Percentiles rank a stretch among this genome's conserved stretches.
phyloP scores from a whole-genome alignment of 768 basidiomycete genomes.

The Podaxis sp. region DNA sequence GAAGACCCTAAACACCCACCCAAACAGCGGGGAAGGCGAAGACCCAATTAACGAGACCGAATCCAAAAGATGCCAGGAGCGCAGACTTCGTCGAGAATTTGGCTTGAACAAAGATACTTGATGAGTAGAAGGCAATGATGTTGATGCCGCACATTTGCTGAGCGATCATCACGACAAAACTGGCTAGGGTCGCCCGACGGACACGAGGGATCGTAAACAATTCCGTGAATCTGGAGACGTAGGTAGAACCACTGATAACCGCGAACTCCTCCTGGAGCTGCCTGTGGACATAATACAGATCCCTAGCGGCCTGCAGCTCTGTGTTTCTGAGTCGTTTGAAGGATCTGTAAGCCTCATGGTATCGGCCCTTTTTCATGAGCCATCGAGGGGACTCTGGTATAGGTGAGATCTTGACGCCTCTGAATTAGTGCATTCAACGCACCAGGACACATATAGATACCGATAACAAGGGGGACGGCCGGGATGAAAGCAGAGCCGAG shows the following conservation, averaged over 20 bases:
- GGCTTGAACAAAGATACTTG: slow-evolving; percentile 62
- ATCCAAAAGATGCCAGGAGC: slow-evolving; percentile 61
- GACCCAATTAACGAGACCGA: slow-evolving; percentile 58
- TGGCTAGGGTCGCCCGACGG: slow-evolving; percentile 43
- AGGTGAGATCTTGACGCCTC: slow-evolving; percentile 17
- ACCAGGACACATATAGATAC: slow-evolving; percentile 54
- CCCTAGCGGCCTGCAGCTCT: slow-evolving; percentile 72
- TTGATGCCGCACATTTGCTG: slow-evolving; percentile 84
- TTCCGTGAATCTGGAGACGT: slow-evolving; percentile 50
- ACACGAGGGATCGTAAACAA: slow-evolving; percentile 72
- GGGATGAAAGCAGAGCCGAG: slow-evolving; percentile 69
- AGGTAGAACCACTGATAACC: slow-evolving; percentile 48
- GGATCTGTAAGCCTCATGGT: slow-evolving; percentile 60
- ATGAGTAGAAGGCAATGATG: slow-evolving; percentile 74
- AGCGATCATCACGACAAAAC: slow-evolving; percentile 57
- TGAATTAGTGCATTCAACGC: not conserved
- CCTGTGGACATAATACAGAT: slow-evolving; percentile 70
- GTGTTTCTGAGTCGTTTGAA: slow-evolving; percentile 65
- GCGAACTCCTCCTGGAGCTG: slow-evolving; percentile 61
- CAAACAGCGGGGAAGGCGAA: slow-evolving; percentile 64
- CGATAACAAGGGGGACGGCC: slow-evolving; percentile 40
- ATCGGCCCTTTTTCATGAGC: slow-evolving; percentile 74
- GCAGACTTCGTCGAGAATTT: slow-evolving; percentile 52
- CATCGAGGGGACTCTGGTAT: slow-evolving; percentile 71
- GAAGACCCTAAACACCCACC: slow-evolving; percentile 27